Conservation (phyloP, 176 grass and related monocot genomes). For the Coix lacrymajobi region DNA sequence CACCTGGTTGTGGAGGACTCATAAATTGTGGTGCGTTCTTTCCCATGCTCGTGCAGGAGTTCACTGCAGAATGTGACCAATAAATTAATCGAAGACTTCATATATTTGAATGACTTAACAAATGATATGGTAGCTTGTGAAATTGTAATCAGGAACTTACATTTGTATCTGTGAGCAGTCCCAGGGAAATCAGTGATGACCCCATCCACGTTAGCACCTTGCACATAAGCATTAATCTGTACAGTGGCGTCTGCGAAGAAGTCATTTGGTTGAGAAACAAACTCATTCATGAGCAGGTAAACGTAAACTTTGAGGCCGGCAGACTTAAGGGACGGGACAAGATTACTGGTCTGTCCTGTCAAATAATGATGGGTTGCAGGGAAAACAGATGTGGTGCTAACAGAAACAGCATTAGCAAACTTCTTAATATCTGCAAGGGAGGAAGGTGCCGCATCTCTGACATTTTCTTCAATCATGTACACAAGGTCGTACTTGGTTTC, state of each 20-base stretch:
- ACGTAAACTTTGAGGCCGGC: constrained; percentile 63
- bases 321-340: constrained; percentile 46
- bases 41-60: constrained; percentile 54
- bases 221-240: constrained; percentile 63
- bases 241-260: constrained; percentile 57
- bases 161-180: constrained; percentile 67
- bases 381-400: constrained; percentile 43
- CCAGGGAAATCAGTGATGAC: constrained; percentile 80
- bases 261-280: constrained; percentile 60
- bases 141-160: constrained; percentile 24
- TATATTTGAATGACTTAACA: neutral
- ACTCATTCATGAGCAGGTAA: constrained; percentile 79
- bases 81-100: neutral
- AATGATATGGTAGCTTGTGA: neutral
- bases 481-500: constrained; percentile 78
- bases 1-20: neutral
- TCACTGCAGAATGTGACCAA: constrained; percentile 42
- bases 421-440: constrained; percentile 65
- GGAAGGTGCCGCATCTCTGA: constrained; percentile 50
- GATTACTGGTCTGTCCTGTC: constrained; percentile 39
- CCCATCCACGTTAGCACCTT: constrained; percentile 56
- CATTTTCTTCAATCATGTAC: constrained; percentile 57
- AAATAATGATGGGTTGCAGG: constrained; percentile 22
- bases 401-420: constrained; percentile 63
- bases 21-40: constrained; percentile 36